Base-by-base conservation (phyloP, 75 land plant species). In the Picea glauca region DNA sequence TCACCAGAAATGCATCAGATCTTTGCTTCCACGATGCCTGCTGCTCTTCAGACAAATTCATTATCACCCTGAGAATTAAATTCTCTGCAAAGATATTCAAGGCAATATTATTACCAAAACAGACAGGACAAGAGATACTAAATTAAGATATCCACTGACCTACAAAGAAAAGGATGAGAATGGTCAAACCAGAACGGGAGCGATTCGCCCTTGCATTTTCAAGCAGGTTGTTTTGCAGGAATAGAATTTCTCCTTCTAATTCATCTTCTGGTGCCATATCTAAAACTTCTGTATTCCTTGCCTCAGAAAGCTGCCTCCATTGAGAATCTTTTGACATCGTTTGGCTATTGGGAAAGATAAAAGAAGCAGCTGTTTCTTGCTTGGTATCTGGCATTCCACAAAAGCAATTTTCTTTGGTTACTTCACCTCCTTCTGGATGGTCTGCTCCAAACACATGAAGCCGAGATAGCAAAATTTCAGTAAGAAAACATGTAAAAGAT, bases 191-290 rank as follows among this genome's bases (percentile, higher is more conserved):
- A 80, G 81, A 85, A 46, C 40, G 62, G 31, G 50, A 60, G 56
- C 86, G 88, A 72, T 85, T 91, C 38, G 67, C 56, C 77, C 80
- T 61, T n/a, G 89, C 93, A 85, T 76, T 77, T 54, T 81, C 78
- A 38, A 96, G 81, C 11, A 96, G 84, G 72, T 77, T 80, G 59
- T 85, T 67, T 82, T 96, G 99, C 73, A 85, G 80, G 72, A 88
- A 88, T 43, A 94, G 56, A 58, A 96, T 81, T 80, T 90, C 95
- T 58, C 93, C 94, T 79, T 94, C 99, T 54, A 96, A 80, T 79
- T 96, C 99, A 86, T 94, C 93, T 78, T 86, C 79, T 33, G 95
- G 92, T 60, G 87, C 82, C 61, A 86, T 46, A 30, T 90, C 78
- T 62, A 91, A 63, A 60, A 92, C 78, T 32, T 90, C 93, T 72